A percentile compares a stretch with the other conserved stretches of the same genome.
phyloP scores from a whole-genome alignment of 23 red algal species.

The Gracilaria caudata region DNA sequence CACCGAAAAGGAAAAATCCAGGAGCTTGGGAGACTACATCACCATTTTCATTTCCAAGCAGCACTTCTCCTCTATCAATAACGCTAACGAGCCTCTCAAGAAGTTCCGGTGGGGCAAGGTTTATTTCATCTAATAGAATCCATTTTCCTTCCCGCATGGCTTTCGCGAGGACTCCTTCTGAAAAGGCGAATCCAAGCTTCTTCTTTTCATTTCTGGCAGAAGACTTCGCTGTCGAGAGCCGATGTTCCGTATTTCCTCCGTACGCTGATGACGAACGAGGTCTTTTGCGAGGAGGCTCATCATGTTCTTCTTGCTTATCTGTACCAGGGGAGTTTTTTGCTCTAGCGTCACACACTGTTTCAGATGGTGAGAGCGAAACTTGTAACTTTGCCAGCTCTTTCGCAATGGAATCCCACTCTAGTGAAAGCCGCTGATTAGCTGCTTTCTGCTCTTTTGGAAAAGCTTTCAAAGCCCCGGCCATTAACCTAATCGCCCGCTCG shows the following conservation, averaged over 20 bases:
- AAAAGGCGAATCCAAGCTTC: conserved; percentile 71
- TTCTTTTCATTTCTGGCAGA: background rate
- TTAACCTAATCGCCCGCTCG: conserved; percentile 51
- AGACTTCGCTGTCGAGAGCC: background rate
- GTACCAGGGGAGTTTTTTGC: background rate
- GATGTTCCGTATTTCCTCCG: background rate
- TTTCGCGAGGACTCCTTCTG: conserved; percentile 75
- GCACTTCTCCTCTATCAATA: conserved; percentile 73
- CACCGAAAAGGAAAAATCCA: conserved; percentile 85
- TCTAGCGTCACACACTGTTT: conserved; percentile 3
- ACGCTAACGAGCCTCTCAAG: conserved; percentile 86
- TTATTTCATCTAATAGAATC: conserved; percentile 97
- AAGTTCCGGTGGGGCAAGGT: conserved; percentile 90
- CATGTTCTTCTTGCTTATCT: background rate
- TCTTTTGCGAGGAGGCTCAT: conserved; percentile 38
- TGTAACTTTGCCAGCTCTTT: conserved; percentile 18
- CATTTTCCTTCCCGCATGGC: conserved; percentile 89
- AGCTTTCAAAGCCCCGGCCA: conserved; percentile 52
- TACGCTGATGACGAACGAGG: background rate
- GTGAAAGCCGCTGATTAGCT: background rate
- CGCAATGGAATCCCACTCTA: conserved; percentile 43
- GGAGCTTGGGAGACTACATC: conserved; percentile 42
- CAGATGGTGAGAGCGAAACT: conserved; percentile 1
- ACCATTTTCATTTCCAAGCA: conserved; percentile 60
- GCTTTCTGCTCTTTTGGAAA: background rate